These are phyloP conservation scores for Diaporthe aspalathi DNA, from an alignment of 2,329 filamentous ascomycete genomes.

Conservation along the genomic window DNA sequence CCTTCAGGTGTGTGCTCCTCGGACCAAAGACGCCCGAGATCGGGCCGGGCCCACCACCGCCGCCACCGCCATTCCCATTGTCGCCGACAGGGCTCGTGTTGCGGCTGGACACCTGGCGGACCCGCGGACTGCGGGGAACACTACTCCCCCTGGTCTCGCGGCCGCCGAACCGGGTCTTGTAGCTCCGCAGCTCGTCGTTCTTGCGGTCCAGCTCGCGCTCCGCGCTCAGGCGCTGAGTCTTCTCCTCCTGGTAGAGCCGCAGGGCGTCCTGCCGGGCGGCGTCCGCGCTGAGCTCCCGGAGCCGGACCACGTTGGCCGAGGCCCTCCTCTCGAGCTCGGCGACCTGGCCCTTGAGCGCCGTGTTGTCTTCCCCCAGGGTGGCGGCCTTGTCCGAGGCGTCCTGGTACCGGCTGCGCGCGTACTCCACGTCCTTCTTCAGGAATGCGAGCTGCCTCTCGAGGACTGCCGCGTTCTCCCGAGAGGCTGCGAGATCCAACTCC, in stretches of 20 bases:
- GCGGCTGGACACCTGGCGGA: slow-evolving; percentile 43
- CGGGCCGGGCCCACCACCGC: slow-evolving; percentile 16
- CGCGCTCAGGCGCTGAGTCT: slow-evolving; percentile 58
- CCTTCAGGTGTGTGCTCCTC: slow-evolving; percentile 35
- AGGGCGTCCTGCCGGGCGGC: slow-evolving; percentile 44
- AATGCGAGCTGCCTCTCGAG: slow-evolving; percentile 53
- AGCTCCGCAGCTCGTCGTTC: slow-evolving; percentile 60
- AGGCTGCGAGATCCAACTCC: slow-evolving; percentile 54
- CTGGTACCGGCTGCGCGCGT: slow-evolving; percentile 69
- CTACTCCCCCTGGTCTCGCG: slow-evolving; percentile 67
- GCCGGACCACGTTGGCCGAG: slow-evolving; percentile 56
- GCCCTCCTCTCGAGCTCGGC: slow-evolving; percentile 56
- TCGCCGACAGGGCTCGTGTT: slow-evolving; percentile 41
- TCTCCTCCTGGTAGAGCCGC: slow-evolving; percentile 55
- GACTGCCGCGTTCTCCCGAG: slow-evolving; percentile 51
- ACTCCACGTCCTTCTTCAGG: slow-evolving; percentile 63
- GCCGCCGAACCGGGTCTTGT: slow-evolving; percentile 57
- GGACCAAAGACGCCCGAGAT: slow-evolving; percentile 34
- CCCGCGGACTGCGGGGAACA: slow-evolving; percentile 68
- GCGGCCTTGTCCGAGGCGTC: slow-evolving; percentile 62
- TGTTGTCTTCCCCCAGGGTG: slow-evolving; percentile 59
- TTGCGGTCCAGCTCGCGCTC: slow-evolving; percentile 61
- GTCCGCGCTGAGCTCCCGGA: slow-evolving; percentile 60
- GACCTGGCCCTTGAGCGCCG: slow-evolving; percentile 55
- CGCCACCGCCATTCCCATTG: background rate